A percentile compares a stretch with the other conserved stretches of the same genome.
Evolutionary conservation across 2,329 filamentous ascomycete genomes (phyloP).

Genomic region (Cadophora sp.): DNA sequence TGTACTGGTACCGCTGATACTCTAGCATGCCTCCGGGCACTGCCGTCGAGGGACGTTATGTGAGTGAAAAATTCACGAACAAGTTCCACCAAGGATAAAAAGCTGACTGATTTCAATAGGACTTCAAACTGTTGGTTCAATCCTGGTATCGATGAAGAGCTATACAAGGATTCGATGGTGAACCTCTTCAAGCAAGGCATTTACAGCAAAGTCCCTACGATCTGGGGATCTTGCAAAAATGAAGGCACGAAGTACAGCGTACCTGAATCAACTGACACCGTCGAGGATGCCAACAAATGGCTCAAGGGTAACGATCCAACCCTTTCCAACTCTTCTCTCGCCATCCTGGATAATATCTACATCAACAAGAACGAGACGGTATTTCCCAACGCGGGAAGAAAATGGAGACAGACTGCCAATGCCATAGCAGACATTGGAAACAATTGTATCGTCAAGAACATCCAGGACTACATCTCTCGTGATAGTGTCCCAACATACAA

Average conservation of each 20-base stretch:
- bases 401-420: conserved; percentile 63
- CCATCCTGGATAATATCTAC: conserved; percentile 60
- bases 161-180: conserved; percentile 59
- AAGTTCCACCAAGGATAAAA: conserved; percentile 52
- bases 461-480: conserved; percentile 43
- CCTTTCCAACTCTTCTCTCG: conserved; percentile 57
- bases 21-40: conserved; percentile 54
- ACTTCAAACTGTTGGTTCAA: conserved; percentile 37
- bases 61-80: not conserved
- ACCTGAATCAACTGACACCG: conserved; percentile 54
- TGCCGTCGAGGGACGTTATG: conserved; percentile 42
- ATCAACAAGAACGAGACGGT: conserved; percentile 49
- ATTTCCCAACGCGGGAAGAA: conserved; percentile 55
- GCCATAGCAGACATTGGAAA: conserved; percentile 71
- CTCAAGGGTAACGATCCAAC: conserved; percentile 64
- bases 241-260: conserved; percentile 67
- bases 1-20: conserved; percentile 48
- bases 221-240: conserved; percentile 65
- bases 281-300: conserved; percentile 59
- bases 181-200: conserved; percentile 54
- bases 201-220: conserved; percentile 60
- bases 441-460: conserved; percentile 65
- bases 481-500: conserved; percentile 60
- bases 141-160: conserved; percentile 59
- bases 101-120: conserved; percentile 46